A percentile compares a stretch with the other conserved stretches of the same genome.
phyloP scores from a whole-genome alignment of 2,329 filamentous ascomycete species.

The Pseudogymnoascus sp. region DNA sequence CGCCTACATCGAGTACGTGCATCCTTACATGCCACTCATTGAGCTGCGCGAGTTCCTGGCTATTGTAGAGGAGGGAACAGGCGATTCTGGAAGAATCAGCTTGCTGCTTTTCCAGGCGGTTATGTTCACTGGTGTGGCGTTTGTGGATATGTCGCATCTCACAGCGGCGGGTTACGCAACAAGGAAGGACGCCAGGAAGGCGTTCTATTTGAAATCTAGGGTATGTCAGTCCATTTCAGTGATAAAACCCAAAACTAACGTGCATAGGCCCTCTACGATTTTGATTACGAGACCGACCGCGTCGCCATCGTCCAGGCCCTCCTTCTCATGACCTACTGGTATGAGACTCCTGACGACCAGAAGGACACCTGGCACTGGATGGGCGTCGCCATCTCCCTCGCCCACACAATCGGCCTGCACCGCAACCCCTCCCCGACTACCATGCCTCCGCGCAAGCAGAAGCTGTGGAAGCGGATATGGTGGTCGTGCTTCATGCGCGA shows the following conservation, averaged over 20 bases:
- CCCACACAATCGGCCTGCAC: constrained; percentile 88
- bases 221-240: constrained; percentile 37
- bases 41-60: constrained; percentile 55
- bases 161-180: constrained; percentile 68
- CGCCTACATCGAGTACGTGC: constrained; percentile 80
- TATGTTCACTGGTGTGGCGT: constrained; percentile 88
- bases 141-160: constrained; percentile 72
- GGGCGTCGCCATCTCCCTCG: constrained; percentile 87
- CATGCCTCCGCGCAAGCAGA: constrained; percentile 66
- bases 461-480: constrained; percentile 92
- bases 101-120: constrained; percentile 86
- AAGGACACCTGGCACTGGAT: constrained; percentile 99
- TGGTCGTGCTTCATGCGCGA: constrained; percentile 97
- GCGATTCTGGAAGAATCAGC: constrained; percentile 64
- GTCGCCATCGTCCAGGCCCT: constrained; percentile 82
- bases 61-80: constrained; percentile 58
- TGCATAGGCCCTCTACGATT: constrained; percentile 73
- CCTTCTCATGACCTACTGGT: constrained; percentile 93
- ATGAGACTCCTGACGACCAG: constrained; percentile 91
- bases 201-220: constrained; percentile 82
- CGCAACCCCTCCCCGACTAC: constrained; percentile 72
- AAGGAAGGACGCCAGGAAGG: constrained; percentile 74
- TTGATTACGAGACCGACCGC: constrained; percentile 88
- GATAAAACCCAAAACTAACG: constrained; percentile 15
- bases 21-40: constrained; percentile 87